phyloP scores from a whole-genome alignment of 169 alveolate genomes.

The Plasmodium coatneyi region DNA sequence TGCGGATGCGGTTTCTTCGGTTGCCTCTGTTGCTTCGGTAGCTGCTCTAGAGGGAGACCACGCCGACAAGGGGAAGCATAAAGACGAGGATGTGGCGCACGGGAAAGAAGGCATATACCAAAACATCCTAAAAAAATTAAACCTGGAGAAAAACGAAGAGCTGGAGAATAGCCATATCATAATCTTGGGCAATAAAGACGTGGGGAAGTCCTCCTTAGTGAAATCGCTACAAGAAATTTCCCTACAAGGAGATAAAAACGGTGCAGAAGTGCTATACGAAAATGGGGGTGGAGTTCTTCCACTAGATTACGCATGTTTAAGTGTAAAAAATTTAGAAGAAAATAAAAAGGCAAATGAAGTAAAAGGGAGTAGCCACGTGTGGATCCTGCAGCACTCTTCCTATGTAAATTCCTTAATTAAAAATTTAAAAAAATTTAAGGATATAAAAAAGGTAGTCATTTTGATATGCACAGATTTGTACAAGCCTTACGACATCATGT shows the following conservation, averaged over 20 bases:
- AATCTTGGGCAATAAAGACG: constrained; percentile 65
- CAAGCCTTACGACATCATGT: constrained; percentile 55
- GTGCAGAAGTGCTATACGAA: constrained; percentile 13
- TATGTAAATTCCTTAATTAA: constrained; percentile 38
- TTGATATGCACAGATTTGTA: constrained; percentile 59
- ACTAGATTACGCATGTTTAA: constrained; percentile 63
- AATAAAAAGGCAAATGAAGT: constrained; percentile 27
- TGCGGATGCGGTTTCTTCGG: background rate
- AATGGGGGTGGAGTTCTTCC: constrained; percentile 51
- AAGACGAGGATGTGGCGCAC: background rate
- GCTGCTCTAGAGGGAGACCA: background rate
- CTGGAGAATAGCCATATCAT: constrained; percentile 61
- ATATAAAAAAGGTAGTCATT: constrained; percentile 34
- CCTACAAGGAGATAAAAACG: constrained; percentile 5
- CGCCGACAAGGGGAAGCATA: background rate
- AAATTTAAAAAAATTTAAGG: constrained; percentile 36
- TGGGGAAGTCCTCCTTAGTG: constrained; percentile 46
- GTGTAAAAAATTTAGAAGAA: constrained; percentile 40
- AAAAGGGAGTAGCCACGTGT: constrained; percentile 54
- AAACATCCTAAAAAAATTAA: constrained; percentile 56
- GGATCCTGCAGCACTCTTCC: constrained; percentile 56
- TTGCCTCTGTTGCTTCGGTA: background rate
- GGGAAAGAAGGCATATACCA: constrained; percentile 21
- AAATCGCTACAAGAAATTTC: constrained; percentile 29
- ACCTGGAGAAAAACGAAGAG: constrained; percentile 25